Percentiles rank a stretch among this genome's conserved stretches.
Evolutionary conservation across 2,329 filamentous ascomycete species (phyloP).

Genomic region (Ascomycota sp.): DNA sequence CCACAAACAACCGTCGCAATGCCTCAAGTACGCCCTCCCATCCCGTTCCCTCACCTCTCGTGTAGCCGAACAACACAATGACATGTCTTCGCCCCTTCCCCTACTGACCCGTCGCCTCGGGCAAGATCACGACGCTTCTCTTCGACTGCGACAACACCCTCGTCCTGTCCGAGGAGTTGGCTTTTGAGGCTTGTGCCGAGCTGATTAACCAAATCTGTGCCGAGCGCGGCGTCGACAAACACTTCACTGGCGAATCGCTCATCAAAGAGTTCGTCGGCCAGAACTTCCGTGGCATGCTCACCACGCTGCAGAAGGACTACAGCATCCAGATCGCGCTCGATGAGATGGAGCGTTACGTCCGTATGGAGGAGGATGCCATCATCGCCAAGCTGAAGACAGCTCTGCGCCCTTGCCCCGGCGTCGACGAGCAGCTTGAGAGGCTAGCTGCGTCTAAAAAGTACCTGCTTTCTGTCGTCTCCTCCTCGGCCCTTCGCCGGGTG

Average conservation of each 20-base stretch:
- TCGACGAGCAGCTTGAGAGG: slow-evolving; percentile 44
- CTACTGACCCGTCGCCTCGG: background rate
- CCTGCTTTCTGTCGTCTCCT: slow-evolving; percentile 60
- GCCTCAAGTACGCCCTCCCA: too few relatives aligned
- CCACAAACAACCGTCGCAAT: too few relatives aligned
- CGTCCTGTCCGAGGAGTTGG: slow-evolving; percentile 74
- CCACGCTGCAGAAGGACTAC: slow-evolving; percentile 54
- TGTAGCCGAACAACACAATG: too few relatives aligned
- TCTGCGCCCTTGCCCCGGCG: slow-evolving; percentile 47
- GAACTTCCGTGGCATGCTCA: slow-evolving; percentile 87
- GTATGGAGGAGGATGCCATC: slow-evolving; percentile 61
- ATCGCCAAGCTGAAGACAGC: slow-evolving; percentile 57
- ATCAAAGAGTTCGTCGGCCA: slow-evolving; percentile 80
- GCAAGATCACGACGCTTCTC: slow-evolving; percentile 44
- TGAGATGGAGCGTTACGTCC: slow-evolving; percentile 56
- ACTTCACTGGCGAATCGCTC: slow-evolving; percentile 60
- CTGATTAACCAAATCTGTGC: slow-evolving; percentile 73
- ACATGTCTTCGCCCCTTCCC: too few relatives aligned
- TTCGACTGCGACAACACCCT: slow-evolving; percentile 84
- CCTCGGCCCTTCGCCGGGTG: slow-evolving; percentile 59
- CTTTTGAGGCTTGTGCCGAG: slow-evolving; percentile 78
- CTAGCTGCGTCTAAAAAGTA: slow-evolving; percentile 43
- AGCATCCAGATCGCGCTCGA: slow-evolving; percentile 46
- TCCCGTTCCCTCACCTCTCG: too few relatives aligned
- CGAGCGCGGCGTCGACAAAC: slow-evolving; percentile 37